Percentiles rank a stretch among this genome's conserved stretches.
These are phyloP conservation scores for Colletotrichum euphorbiae DNA, from an alignment of 2,329 filamentous ascomycete genomes.

Conservation along the genomic window DNA sequence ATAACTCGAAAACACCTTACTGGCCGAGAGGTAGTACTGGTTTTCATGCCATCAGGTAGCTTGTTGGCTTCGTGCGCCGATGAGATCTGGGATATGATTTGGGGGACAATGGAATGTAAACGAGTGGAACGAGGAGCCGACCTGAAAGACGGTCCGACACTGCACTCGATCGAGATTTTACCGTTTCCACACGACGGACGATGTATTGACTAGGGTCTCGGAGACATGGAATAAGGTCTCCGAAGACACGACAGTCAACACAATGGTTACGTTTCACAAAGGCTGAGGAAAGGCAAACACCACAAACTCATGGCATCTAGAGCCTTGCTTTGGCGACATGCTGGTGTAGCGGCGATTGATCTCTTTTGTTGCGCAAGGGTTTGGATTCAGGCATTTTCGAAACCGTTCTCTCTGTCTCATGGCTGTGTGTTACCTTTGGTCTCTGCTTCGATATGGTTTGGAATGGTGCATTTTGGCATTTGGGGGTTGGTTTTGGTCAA, in stretches of 20 bases:
- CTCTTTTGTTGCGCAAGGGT: too few species aligned
- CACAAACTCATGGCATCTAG: too few species aligned
- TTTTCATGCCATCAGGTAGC: neutral
- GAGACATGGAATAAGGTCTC: slow-evolving; percentile 12
- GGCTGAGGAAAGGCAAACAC: too few species aligned
- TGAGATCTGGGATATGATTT: neutral
- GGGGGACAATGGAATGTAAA: neutral
- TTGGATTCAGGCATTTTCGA: too few species aligned
- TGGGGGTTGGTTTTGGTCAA: too few species aligned
- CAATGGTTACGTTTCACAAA: neutral
- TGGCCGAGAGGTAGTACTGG: slow-evolving; percentile 13
- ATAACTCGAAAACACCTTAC: neutral
- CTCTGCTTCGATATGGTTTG: too few species aligned
- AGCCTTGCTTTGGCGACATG: too few species aligned
- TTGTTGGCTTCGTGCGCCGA: neutral
- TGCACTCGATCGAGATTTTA: neutral
- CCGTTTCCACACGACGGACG: neutral
- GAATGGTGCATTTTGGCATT: too few species aligned
- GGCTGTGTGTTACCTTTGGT: too few species aligned
- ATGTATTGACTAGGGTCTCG: neutral
- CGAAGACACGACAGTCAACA: neutral
- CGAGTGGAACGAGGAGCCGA: neutral
- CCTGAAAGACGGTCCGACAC: neutral
- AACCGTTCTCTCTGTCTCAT: too few species aligned
- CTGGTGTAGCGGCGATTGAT: too few species aligned